Evolutionary conservation across 768 basidiomycete species (phyloP).

Genomic region (Ramaria sp.): DNA sequence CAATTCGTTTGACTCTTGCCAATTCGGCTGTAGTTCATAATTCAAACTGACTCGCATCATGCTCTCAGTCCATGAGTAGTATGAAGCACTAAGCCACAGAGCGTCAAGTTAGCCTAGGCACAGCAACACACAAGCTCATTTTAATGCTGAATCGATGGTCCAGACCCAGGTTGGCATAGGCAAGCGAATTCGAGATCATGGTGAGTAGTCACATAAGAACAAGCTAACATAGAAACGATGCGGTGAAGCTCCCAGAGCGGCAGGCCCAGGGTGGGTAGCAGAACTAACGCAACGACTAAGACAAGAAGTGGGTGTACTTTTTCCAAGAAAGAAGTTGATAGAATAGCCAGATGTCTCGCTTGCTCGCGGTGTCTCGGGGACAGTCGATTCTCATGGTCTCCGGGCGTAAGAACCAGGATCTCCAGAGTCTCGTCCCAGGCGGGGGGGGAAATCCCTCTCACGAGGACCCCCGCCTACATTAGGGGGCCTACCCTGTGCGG

Average conservation of each 20-base stretch:
- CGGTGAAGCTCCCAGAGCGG: slow-evolving; percentile 1
- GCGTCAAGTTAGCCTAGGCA: not conserved
- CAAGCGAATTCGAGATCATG: not conserved
- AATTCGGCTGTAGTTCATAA: too few species aligned
- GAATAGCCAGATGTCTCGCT: not conserved
- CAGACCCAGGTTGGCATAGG: not conserved
- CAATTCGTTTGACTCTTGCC: too few species aligned
- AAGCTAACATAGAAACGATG: not conserved
- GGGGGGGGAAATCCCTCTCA: slow-evolving; percentile 26
- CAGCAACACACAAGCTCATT: not conserved
- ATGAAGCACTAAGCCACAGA: not conserved
- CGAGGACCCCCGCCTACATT: slow-evolving; percentile 23
- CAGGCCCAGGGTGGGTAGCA: slow-evolving; percentile 2
- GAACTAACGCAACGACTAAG: not conserved
- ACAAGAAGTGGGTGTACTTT: slow-evolving; percentile 4
- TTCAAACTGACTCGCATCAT: too few species aligned
- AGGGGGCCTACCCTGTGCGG: slow-evolving; percentile 21
- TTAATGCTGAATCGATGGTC: not conserved
- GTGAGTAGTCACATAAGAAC: not conserved
- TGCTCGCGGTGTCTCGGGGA: not conserved
- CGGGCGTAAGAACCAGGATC: not conserved
- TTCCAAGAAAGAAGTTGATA: not conserved
- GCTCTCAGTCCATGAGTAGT: too few species aligned
- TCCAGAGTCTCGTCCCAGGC: slow-evolving; percentile 23
- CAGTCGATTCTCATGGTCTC: slow-evolving; percentile 3